phyloP scores from a whole-genome alignment of 345 rosid genomes.

The Gossypium mustelinum region DNA sequence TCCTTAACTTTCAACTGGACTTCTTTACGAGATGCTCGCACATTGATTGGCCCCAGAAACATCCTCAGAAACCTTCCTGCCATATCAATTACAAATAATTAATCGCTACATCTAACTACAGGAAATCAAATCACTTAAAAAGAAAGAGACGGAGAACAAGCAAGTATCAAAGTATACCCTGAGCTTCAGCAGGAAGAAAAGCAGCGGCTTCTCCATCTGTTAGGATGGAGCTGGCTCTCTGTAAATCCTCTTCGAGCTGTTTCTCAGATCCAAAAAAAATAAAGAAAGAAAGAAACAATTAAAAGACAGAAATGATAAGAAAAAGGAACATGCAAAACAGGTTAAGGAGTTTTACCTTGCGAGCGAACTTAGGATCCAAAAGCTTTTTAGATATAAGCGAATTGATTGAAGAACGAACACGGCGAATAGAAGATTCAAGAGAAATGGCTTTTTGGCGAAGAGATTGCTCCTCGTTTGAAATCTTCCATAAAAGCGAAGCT shows the following conservation, averaged over 20 bases:
- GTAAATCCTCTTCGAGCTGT: constrained; percentile 83
- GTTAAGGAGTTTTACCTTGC: constrained; percentile 40
- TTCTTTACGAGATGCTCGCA: constrained; percentile 79
- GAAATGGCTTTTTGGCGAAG: constrained; percentile 65
- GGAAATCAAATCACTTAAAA: background rate
- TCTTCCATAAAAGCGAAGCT: constrained; percentile 45
- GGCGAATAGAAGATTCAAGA: constrained; percentile 64
- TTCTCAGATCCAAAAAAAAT: background rate
- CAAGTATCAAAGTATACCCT: constrained; percentile 39
- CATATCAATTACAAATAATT: background rate
- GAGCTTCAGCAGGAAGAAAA: constrained; percentile 66
- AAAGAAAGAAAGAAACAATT: background rate
- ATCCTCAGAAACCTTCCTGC: constrained; percentile 72
- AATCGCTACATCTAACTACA: background rate
- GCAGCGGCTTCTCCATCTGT: constrained; percentile 80
- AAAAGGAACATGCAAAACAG: background rate
- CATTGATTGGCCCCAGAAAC: constrained; percentile 95
- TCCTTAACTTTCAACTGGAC: constrained; percentile 91
- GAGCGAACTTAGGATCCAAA: constrained; percentile 47
- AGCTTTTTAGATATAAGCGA: constrained; percentile 38
- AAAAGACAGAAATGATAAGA: background rate
- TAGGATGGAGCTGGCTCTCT: constrained; percentile 62
- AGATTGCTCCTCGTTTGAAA: constrained; percentile 62
- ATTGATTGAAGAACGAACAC: constrained; percentile 48
- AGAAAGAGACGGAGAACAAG: background rate